Percentiles rank a stretch among this genome's conserved stretches.
These are phyloP conservation scores for Solanum stenotomum DNA, from an alignment of 257 asterid species.

Conservation along the genomic window DNA sequence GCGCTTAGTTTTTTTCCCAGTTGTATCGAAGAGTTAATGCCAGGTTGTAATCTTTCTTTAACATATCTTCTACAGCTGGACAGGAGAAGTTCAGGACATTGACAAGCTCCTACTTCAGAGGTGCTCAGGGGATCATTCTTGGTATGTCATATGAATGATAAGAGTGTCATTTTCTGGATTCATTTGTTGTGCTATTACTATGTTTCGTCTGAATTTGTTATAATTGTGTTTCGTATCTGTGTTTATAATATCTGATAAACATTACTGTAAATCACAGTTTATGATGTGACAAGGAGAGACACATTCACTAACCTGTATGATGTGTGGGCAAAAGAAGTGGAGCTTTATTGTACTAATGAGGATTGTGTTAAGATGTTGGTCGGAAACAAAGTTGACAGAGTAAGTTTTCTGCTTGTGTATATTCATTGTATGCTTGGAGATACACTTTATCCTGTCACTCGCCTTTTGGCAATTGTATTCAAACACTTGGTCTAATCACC, in stretches of 20 bases:
- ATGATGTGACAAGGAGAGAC: slow-evolving; percentile 82
- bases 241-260: background rate
- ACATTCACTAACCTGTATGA: slow-evolving; percentile 70
- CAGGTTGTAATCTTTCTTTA: background rate
- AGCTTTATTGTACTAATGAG: slow-evolving; percentile 62
- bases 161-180: background rate
- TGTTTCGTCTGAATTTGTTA: background rate
- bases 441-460: no score
- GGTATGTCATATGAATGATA: slow-evolving; percentile 31
- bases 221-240: background rate
- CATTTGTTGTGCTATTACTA: background rate
- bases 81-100: slow-evolving; percentile 84
- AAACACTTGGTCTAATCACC: no score
- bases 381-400: slow-evolving; percentile 87
- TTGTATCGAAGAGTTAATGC: background rate
- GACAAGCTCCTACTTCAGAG: slow-evolving; percentile 46
- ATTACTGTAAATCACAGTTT: slow-evolving; percentile 28
- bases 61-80: slow-evolving; percentile 54
- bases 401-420: slow-evolving; percentile 13
- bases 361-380: slow-evolving; percentile 87
- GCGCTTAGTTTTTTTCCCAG: background rate
- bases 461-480: no score
- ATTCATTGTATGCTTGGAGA: background rate
- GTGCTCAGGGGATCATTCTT: slow-evolving; percentile 58
- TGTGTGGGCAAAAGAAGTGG: slow-evolving; percentile 80